Evolutionary conservation across 2,329 filamentous ascomycete genomes (phyloP).

Genomic region (Fusarium sp.): DNA sequence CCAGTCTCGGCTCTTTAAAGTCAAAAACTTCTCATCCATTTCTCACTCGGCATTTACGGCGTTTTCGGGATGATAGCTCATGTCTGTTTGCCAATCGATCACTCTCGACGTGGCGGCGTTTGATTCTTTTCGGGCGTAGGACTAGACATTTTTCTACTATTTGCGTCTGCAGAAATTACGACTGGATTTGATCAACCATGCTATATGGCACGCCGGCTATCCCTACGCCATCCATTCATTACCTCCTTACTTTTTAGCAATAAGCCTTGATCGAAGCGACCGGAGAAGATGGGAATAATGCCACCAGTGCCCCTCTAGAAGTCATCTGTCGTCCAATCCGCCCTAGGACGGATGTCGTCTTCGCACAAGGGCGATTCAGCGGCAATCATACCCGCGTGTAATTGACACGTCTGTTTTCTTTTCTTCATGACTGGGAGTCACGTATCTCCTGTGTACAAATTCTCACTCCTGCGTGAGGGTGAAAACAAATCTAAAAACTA

Average conservation of each 20-base stretch:
- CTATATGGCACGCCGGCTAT: conserved; percentile 42
- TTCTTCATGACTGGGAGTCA: conserved; percentile 37
- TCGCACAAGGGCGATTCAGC: conserved; percentile 13
- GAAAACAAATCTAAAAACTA: conserved; percentile 34
- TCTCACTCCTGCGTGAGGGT: conserved; percentile 10
- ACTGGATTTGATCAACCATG: conserved; percentile 48
- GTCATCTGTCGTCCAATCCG: conserved; percentile 10
- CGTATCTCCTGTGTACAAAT: conserved; percentile 45
- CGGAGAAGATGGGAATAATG: conserved; percentile 39
- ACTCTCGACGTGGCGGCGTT: conserved; percentile 53
- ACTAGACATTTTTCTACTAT: conserved; percentile 48
- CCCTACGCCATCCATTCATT: conserved; percentile 58
- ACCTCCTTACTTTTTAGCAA: conserved; percentile 44
- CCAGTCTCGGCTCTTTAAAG: conserved; percentile 22
- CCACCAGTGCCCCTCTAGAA: conserved; percentile 21
- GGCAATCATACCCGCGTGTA: conserved; percentile 38
- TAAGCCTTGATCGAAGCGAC: conserved; percentile 46
- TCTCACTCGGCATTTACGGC: conserved; percentile 56
- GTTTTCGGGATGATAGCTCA: conserved; percentile 56
- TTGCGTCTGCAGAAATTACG: conserved; percentile 47
- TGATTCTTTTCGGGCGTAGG: conserved; percentile 53
- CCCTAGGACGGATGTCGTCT: conserved; percentile 12
- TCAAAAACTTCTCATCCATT: conserved; percentile 14
- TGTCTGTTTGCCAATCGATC: conserved; percentile 52
- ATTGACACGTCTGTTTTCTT: conserved; percentile 40